Evolutionary conservation across 257 asterid species (phyloP), one percentile per base, ranked within the genome.

Genomic region (Henckelia pumila): DNA sequence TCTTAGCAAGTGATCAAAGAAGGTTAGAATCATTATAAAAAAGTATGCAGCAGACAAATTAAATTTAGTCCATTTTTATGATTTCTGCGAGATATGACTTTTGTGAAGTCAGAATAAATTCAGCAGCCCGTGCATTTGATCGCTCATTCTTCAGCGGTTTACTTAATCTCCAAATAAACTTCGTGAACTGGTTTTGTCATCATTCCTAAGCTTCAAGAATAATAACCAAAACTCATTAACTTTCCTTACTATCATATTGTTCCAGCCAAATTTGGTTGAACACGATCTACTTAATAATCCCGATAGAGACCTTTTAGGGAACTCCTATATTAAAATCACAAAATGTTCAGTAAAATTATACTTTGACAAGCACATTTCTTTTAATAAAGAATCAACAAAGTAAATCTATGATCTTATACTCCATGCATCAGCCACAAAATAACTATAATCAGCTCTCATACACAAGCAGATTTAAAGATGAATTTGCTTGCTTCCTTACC

Each of bases 401-500:
- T 37, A 56, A 57, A 47, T 26, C 13, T 10, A 20, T 28, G 56
- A 63, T 62, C n/a, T 44, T 56, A 33, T 29, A 53, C 57, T 23
- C 5, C 5, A 28, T 28, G 5, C 30, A 28, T 21, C 47, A 8
- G 72, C 75, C 59, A 68, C 3, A 28, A 47, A 56, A 65, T 26
- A 24, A 59, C 47, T 30, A 44, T 65, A 67, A 25, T 33, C 47
- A 70, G 25, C 53, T 58, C 61, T 11, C 28, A 21, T 56, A 22
- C 19, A 6, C 66, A 72, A 65, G 37, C 53, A 78, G 21, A 58
- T 76, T 65, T 35, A 21, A 66, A 37, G 61, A 76, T 32, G 35
- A 59, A 63, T 37, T 44, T 61, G 62, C 32, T 69, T 7, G 5
- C 60, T 71, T 40, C 1, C 19, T 40, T 84, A 92, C 96, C 96